phyloP scores from a whole-genome alignment of 1,284 basidiomycete genomes.

The Fistulina hepatica region DNA sequence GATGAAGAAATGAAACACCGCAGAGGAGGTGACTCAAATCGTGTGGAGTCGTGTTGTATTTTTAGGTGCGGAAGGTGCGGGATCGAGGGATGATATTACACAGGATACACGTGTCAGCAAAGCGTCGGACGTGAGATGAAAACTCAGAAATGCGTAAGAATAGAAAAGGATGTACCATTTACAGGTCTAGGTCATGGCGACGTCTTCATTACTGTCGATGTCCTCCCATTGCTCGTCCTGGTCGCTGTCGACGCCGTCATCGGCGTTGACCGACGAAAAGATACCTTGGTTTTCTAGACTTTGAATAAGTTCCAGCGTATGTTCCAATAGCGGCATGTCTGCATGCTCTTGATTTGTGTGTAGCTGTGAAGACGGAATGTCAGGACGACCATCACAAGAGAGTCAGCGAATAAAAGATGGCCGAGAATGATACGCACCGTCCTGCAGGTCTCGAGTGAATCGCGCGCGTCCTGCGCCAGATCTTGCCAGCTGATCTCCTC shows the following conservation, averaged over 20 bases:
- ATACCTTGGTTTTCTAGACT: conserved; percentile 65
- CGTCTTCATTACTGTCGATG: conserved; percentile 40
- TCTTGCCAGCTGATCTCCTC: conserved; percentile 66
- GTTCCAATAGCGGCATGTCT: conserved; percentile 71
- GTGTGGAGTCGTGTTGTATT: too few relatives aligned
- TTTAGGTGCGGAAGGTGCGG: too few relatives aligned
- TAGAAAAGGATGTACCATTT: too few relatives aligned
- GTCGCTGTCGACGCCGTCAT: conserved; percentile 41
- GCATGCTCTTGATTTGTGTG: conserved; percentile 64
- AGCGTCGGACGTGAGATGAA: too few relatives aligned
- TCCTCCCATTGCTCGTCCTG: conserved; percentile 47
- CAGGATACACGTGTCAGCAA: too few relatives aligned
- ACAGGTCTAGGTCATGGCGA: too few relatives aligned
- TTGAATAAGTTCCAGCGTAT: conserved; percentile 63
- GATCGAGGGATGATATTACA: too few relatives aligned
- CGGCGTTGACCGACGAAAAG: conserved; percentile 45
- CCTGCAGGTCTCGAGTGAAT: conserved; percentile 77
- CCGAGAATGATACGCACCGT: conserved; percentile 37
- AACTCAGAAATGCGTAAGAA: too few relatives aligned
- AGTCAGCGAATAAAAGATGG: conserved; percentile 3
- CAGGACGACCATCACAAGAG: conserved; percentile 9
- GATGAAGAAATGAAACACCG: too few relatives aligned
- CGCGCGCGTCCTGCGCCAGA: conserved; percentile 68
- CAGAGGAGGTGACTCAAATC: too few relatives aligned
- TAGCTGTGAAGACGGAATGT: conserved; percentile 39